Evolutionary conservation across 2,329 filamentous ascomycete species (phyloP), one percentile per base, ranked within the genome.

Genomic region (Fusarium agapanthi): DNA sequence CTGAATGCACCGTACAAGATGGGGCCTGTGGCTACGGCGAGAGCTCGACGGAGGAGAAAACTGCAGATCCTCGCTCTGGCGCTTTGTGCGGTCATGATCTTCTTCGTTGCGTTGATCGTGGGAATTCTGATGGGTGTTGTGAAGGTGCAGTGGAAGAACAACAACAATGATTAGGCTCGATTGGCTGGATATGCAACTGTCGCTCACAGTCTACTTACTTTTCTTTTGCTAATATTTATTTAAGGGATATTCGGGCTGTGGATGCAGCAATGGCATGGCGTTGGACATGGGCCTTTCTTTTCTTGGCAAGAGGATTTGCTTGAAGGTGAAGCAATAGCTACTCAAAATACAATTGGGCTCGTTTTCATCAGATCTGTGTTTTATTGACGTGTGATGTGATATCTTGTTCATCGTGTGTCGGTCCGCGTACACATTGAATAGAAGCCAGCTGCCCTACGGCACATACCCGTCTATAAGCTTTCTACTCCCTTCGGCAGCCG

Each of bases 101-200:
- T 79, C 58, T 47, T 75, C 6, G 43, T 79, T 44, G 77, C 75
- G 18, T 48, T 79, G 38, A 68, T 75, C n/a, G 60, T 79, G 13
- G 78, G 78, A 7, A 58, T 79, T 18, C 67, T 77, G 22, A 53
- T 79, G 51, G 77, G 77, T 7, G 74, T 79, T 12, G 59, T 78
- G 12, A 79, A 76, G 43, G 61, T 71, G 24, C 71, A 74, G 38
- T 74, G 72, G 53, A 71, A 67, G 28, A 50, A 60, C 12, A 55
- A 66, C 22, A 58, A 73, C 7, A 56, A 73, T 32, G 63, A 67
- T 20, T 61, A 68, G 30, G 20, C 28, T 37, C 5, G 50, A 22
- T 40, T 22, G 9, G 13, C 10, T 40, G 22, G 40, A 55, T 34
- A 45, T 45, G 47, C 35, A 28, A 12, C 20, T n/a, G 41, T 30